Evolutionary conservation across 805 yeast species (phyloP), one percentile per base, ranked within the genome.

Genomic region (Cyberlindnera bimundalis): DNA sequence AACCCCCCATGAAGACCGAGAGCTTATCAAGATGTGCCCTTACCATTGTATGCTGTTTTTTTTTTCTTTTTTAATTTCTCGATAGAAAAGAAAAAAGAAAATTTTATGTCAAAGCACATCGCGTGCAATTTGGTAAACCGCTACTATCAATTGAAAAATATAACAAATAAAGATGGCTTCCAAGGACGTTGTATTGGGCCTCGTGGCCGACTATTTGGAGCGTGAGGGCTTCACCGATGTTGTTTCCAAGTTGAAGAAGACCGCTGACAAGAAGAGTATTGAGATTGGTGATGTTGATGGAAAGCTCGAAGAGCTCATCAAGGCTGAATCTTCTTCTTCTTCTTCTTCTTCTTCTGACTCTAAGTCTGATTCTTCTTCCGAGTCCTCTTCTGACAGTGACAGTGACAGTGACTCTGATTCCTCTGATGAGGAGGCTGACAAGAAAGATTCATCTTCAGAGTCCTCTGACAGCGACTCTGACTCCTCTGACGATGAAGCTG

Each of bases 91-190:
- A 21, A 27, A 39, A 35, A 39, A 32, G 33, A 43, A 43, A 21
- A 21, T 37, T 40, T 39, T 34, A 38, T 40, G 47, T 31, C 39
- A 43, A 34, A 5, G 34, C 45, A 25, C 45, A 30, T 32, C 36
- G 31, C 35, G n/a, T n/a, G n/a, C n/a, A n/a, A n/a, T n/a, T n/a
- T n/a, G n/a, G n/a, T n/a, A n/a, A n/a, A n/a, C n/a, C n/a, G n/a
- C n/a, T n/a, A n/a, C n/a, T n/a, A 12, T 20, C 16, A 11, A 31
- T 15, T 6, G 18, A 32, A 21, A 14, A 13, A 32, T 14, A 32
- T n/a, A 23, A 33, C n/a, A n/a, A n/a, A n/a, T n/a, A n/a, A 29
- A 33, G 29, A 55, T 55, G 60, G 46, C 47, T 23, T 50, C 57
- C n/a, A 47, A 52, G 38, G 47, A 45, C 20, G 40, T 35, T 24